Evolutionary conservation across 352 stramenopile species (phyloP), one percentile per base, ranked within the genome.

Genomic region (Achlya hypogyna): DNA sequence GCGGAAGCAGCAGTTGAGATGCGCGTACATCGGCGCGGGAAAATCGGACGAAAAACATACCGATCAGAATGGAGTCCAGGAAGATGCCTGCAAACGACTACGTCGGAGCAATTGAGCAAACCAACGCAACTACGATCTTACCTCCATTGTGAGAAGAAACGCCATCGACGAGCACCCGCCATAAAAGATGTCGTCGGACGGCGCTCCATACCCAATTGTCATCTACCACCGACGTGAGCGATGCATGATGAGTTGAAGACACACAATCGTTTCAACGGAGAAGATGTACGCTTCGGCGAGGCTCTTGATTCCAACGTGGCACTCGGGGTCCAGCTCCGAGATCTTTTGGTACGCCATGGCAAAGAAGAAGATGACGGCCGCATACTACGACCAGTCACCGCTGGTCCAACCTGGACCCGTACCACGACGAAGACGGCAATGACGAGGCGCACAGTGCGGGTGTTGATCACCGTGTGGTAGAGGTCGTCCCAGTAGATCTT

Each of bases 391-490:
- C 6, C 52, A 47, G 6, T 42, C 40, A 23, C 42, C 38, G 4
- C 2, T 22, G 32, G 51, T 63, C 14, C 29, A 59, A 25, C 38
- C 14, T 0, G 53, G n/a, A 23, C 12, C 74, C 83, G 34, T 53
- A 91, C 84, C 51, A 79, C 72, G 25, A 87, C 49, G 69, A 91
- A 91, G 65, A 93, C 87, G 27, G 81, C 84, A 52, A 74, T 82
- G 64, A 91, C 74, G 45, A 93, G 90, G 53, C 80, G 77, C 63
- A 79, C 88, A 25, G 84, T 91, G 70, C 81, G 78, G 38, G 84
- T 92, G 74, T 94, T 90, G 70, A 94, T 89, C 35, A 94, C 73
- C 51, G 86, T 94, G 71, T 94, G 86, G 78, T 91, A 94, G 28
- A 87, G 71, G 65, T 94, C 85, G 27, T 94, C 76, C 70, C 76